A percentile compares a stretch with the other conserved stretches of the same genome.
These are phyloP conservation scores for Linum trigynum DNA, from an alignment of 345 rosid species.

Conservation along the genomic window DNA sequence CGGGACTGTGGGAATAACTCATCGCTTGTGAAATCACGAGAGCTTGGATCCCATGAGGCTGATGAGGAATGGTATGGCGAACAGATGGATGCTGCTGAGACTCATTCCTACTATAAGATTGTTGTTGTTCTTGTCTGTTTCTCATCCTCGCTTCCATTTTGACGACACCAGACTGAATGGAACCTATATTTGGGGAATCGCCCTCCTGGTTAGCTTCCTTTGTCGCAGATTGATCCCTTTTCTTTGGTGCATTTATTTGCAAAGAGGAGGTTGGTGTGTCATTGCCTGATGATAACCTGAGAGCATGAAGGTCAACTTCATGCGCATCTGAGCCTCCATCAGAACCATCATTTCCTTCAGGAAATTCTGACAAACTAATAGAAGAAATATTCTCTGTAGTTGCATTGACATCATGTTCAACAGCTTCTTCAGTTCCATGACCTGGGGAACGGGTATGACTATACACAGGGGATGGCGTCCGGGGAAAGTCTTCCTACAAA, in stretches of 20 bases:
- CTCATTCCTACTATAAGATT: slow-evolving; percentile 42
- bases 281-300: slow-evolving; percentile 33
- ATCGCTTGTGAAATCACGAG: slow-evolving; percentile 38
- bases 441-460: slow-evolving; percentile 63
- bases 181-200: slow-evolving; percentile 29
- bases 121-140: slow-evolving; percentile 50
- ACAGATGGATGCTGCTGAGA: slow-evolving; percentile 32
- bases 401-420: slow-evolving; percentile 39
- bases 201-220: slow-evolving; percentile 31
- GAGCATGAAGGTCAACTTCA: slow-evolving; percentile 33
- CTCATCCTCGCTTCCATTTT: slow-evolving; percentile 29
- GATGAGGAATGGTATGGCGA: slow-evolving; percentile 34
- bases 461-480: slow-evolving; percentile 69
- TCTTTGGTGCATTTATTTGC: slow-evolving; percentile 20
- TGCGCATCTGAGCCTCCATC: slow-evolving; percentile 31
- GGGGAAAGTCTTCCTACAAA: slow-evolving; percentile 58
- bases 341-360: slow-evolving; percentile 35
- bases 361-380: slow-evolving; percentile 33
- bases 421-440: slow-evolving; percentile 43
- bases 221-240: slow-evolving; percentile 28
- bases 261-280: slow-evolving; percentile 30
- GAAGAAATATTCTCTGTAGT: slow-evolving; percentile 43
- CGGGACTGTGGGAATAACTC: slow-evolving; percentile 29
- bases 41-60: slow-evolving; percentile 29
- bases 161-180: slow-evolving; percentile 29